These are phyloP conservation scores for Schizophyllum amplum DNA, from an alignment of 1,284 basidiomycete species.

Conservation along the genomic window DNA sequence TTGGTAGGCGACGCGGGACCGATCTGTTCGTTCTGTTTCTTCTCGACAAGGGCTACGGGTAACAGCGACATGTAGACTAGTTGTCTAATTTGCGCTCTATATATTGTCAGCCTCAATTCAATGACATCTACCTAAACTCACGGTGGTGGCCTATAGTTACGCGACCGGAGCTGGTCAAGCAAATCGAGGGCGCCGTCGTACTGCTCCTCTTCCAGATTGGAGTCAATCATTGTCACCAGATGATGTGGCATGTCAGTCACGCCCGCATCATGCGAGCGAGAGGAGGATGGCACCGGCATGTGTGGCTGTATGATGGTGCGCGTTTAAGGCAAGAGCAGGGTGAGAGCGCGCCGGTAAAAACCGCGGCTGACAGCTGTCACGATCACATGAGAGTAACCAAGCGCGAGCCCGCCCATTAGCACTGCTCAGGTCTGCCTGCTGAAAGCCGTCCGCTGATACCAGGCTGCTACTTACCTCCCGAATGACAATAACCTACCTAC, in stretches of 20 bases:
- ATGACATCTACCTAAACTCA: slow-evolving; percentile 24
- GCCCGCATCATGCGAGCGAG: slow-evolving; percentile 4
- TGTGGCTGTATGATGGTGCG: too few relatives aligned
- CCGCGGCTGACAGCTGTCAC: too few relatives aligned
- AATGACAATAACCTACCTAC: too few relatives aligned
- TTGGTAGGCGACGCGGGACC: slow-evolving; percentile 37
- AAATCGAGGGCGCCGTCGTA: slow-evolving; percentile 55
- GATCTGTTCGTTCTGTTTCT: slow-evolving; percentile 25
- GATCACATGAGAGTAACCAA: too few relatives aligned
- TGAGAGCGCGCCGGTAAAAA: neutral
- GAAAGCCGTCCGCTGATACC: too few relatives aligned
- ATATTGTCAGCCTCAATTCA: slow-evolving; percentile 1
- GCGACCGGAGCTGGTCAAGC: slow-evolving; percentile 50
- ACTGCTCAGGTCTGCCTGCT: too few relatives aligned
- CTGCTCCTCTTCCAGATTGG: slow-evolving; percentile 65
- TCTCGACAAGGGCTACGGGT: slow-evolving; percentile 31
- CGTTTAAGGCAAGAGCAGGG: neutral
- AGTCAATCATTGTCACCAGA: slow-evolving; percentile 55
- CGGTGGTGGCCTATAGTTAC: slow-evolving; percentile 44
- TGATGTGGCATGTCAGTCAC: slow-evolving; percentile 47
- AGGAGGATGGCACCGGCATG: neutral
- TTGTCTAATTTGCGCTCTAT: slow-evolving; percentile 54
- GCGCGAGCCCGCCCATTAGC: too few relatives aligned
- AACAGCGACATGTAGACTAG: slow-evolving; percentile 62
- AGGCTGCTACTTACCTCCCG: too few relatives aligned